Evolutionary conservation across 306 rosid species (phyloP).

Genomic region (Morella rubra): DNA sequence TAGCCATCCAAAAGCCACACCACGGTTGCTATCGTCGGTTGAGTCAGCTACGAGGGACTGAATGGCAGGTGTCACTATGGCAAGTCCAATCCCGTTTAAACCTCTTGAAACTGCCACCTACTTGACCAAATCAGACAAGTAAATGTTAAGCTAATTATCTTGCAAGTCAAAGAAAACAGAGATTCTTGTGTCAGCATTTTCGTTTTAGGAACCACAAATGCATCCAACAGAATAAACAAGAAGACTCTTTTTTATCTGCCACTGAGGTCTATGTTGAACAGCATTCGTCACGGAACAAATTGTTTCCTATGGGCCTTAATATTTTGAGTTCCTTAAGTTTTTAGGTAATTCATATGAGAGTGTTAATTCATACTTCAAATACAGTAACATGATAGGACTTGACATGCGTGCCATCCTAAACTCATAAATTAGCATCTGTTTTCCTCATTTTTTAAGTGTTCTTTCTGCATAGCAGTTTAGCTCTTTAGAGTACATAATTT

Average conservation of each 20-base stretch:
- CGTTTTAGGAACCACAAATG: background rate
- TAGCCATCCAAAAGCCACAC: constrained; percentile 82
- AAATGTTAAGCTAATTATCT: constrained; percentile 3
- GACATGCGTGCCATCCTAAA: background rate
- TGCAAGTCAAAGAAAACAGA: background rate
- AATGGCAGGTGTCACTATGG: constrained; percentile 78
- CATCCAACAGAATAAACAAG: background rate
- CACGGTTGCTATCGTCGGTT: constrained; percentile 71
- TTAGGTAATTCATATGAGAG: background rate
- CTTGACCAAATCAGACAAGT: constrained; percentile 10
- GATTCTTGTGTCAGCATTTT: background rate
- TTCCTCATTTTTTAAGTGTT: background rate
- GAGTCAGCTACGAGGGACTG: constrained; percentile 82
- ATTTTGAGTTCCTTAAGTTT: background rate
- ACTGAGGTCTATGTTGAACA: background rate
- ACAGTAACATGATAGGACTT: background rate
- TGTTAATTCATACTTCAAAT: background rate
- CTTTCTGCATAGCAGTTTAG: background rate
- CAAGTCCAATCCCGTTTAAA: constrained; percentile 87
- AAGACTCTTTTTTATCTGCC: background rate
- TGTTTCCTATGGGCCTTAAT: background rate
- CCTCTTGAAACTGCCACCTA: constrained; percentile 92
- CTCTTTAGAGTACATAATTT: background rate
- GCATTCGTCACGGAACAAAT: background rate
- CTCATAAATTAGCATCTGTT: background rate